Evolutionary conservation across 805 yeast genomes (phyloP), one percentile per base, ranked within the genome.

Genomic region (Clavispora phyllophila): DNA sequence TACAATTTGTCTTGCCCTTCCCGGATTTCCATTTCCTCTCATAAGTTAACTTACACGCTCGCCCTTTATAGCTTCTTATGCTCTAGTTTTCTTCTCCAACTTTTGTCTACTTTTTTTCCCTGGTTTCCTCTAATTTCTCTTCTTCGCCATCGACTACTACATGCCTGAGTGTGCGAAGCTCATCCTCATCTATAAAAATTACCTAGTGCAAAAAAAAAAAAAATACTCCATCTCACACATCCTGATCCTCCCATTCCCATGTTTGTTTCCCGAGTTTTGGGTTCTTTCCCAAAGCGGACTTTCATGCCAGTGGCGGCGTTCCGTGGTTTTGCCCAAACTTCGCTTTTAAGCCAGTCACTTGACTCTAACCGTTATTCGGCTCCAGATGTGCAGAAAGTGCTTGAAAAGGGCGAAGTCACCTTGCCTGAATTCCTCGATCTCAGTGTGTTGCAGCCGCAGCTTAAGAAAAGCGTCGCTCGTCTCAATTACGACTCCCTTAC

Each of bases 401-500:
- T 33, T 14, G 25, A 24, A 20, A 35, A 28, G 13, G 39, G 33
- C 14, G 44, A 45, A 19, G 31, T 51, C 25, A 47, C 52, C 25
- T 43, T 51, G 37, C 31, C 42, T 12, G 47, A 50, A 32, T 46
- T 51, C 40, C 34, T 40, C 18, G 43, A 32, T n/a, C 38, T 31
- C 34, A 44, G 33, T 37, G 27, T 32, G 18, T 48, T 50, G 28
- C 40, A 50, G 34, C 33, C 29, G 14, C 22, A 41, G 23, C 41
- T 51, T 35, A 44, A 46, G 33, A 42, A 40, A 23, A 48, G 49
- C 13, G 49, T 51, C 26, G 41, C 44, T 23, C 37, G 42, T 7
- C 44, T 51, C 43, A 76, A 79, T 2, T 79, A 75, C 54, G 61
- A 61, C 6, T 66, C 70, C 10, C 69, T 86, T 51, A 85, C 93